Base-by-base conservation (phyloP, 75 land plant species). In the Larix kaempferi region DNA sequence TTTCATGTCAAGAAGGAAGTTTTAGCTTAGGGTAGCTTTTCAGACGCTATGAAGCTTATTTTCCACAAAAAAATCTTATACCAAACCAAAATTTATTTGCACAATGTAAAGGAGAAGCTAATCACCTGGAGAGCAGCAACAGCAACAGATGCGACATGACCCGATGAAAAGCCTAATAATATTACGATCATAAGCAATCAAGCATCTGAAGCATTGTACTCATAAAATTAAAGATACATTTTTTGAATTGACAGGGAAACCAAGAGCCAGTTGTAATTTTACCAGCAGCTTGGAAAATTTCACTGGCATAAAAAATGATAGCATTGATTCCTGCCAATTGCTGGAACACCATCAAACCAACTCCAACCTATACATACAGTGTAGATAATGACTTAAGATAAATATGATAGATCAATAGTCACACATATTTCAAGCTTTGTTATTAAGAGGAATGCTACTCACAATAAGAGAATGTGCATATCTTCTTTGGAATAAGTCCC, bases 401-500 rank as follows among this genome's bases (percentile, higher is more conserved):
- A 23, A 77, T 19, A 14, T 74, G 12, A 78, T 76, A 67, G 22
- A 14, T 55, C 25, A 62, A 26, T 14, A 27, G 27, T 15, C 57
- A 4, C 17, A 35, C 56, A 63, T 57, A 56, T 15, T 22, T 6
- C 23, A 54, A 76, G 33, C 56, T 52, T 52, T 35, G 56, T 17
- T 33, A 25, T 44, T 63, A 59, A 35, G 37, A 57, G 26, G 27
- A 74, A 35, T 23, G 12, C 16, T 59, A 75, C 81, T 78, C 57
- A 78, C 81, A 54, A 75, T 54, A 54, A 79, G 23, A 52, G 63
- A 75, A 19, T 19, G 22, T 19, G 62, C 62, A 59, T 59, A 59
- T 54, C n/a, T 75, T 16, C 83, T 56, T 56, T 87, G 92, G 77
- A 89, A 91, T 49, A 89, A 78, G 49, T 91, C 90, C 58, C 62